Evolutionary conservation across 2,329 filamentous ascomycete genomes (phyloP).

Genomic region (Sphaceloma murrayae): DNA sequence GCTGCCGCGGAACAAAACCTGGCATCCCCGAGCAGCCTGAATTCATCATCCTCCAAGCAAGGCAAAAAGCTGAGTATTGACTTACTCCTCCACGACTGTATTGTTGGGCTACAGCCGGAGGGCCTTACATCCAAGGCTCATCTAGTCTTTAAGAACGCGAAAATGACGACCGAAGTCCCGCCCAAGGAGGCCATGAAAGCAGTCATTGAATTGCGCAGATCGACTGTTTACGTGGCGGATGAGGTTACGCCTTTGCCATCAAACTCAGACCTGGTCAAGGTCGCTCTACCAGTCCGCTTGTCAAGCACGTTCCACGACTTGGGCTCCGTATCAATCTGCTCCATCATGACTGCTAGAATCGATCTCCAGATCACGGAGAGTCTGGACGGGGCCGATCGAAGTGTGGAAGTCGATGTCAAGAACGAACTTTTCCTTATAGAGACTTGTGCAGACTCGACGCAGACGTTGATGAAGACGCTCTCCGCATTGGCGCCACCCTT

Average conservation of each 20-base stretch:
- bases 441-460: slow-evolving; percentile 92
- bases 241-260: slow-evolving; percentile 18
- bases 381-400: slow-evolving; percentile 47
- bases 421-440: slow-evolving; percentile 86
- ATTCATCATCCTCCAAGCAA: slow-evolving; percentile 8
- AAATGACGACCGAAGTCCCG: slow-evolving; percentile 57
- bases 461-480: slow-evolving; percentile 72
- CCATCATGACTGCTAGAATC: slow-evolving; percentile 71
- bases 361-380: slow-evolving; percentile 49
- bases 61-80: slow-evolving; percentile 51
- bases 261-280: not conserved
- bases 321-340: slow-evolving; percentile 80
- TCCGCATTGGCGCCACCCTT: slow-evolving; percentile 75
- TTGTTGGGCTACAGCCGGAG: slow-evolving; percentile 75
- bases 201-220: slow-evolving; percentile 62
- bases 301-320: slow-evolving; percentile 44
- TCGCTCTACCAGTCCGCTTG: slow-evolving; percentile 18
- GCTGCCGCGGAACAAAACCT: slow-evolving; percentile 15
- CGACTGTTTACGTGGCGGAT: slow-evolving; percentile 74
- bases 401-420: slow-evolving; percentile 68
- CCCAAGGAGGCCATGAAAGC: slow-evolving; percentile 55
- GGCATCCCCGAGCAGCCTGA: slow-evolving; percentile 8
- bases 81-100: slow-evolving; percentile 68
- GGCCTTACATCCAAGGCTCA: slow-evolving; percentile 65
- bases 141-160: slow-evolving; percentile 68